Evolutionary conservation across 108 stramenopile genomes (phyloP), one percentile per base, ranked within the genome.

Genomic region (Phaeodactylum tricornutum): DNA sequence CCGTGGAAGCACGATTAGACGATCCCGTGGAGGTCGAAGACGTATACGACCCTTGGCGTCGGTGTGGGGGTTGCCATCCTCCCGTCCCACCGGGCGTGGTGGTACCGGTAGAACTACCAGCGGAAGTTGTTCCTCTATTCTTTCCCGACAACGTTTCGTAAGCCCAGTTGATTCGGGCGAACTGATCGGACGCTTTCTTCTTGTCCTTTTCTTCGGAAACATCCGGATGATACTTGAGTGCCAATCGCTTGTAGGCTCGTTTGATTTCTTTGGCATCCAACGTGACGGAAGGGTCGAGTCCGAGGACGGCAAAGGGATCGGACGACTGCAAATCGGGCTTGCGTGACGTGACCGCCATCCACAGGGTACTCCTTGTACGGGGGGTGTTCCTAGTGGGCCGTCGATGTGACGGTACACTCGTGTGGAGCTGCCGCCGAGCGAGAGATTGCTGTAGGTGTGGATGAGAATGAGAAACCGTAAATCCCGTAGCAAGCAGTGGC

Each of bases 221-320:
- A 57, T 91, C 89, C 2, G 89, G 89, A 60, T 91, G 89, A 58
- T 75, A 91, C 38, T 74, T 65, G 53, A 85, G 63, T 7, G 84
- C 84, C 28, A 79, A 62, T 27, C 78, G 72, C 31, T 74, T 67
- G 57, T 79, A 91, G 41, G 89, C 84, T 29, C 79, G 59, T 67
- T 81, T 82, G 43, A 91, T 79, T 34, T 77, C 75, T 44, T 72
- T 62, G 29, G 61, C 59, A 48, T 86, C 80, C 3, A 70, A 41
- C 14, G 79, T 71, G 0, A 79, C 62, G 26, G 57, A 49, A 5
- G 22, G 43, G 2, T 46, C 15, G 11, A 76, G 26, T 19, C 64
- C 62, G 22, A 76, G 31, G 14, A 76, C 45, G 0, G 39, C 47
- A 53, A 67, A 76, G 16, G 75, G 66, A 40, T 76, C 69, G 19